These are phyloP conservation scores for Cytospora chrysosperma DNA, from an alignment of 2,329 filamentous ascomycete genomes.

Conservation along the genomic window DNA sequence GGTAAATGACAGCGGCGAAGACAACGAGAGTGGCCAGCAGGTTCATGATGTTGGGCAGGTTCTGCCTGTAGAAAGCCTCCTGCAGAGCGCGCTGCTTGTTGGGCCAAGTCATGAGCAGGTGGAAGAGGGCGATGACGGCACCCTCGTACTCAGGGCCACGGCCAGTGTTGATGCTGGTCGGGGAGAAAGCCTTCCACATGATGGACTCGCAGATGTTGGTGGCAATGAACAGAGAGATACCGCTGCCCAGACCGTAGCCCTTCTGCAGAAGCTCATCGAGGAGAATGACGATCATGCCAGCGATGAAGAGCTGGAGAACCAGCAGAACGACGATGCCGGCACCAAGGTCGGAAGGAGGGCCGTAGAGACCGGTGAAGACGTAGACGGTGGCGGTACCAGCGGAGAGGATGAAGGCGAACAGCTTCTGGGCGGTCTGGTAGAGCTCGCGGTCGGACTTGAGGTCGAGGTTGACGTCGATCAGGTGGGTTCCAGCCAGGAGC, in stretches of 20 bases:
- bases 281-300: constrained; percentile 97
- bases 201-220: constrained; percentile 99
- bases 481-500: constrained; percentile 97
- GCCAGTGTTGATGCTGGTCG: constrained; percentile 98
- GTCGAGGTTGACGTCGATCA: constrained; percentile 99
- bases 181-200: constrained; percentile 99
- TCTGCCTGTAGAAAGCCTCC: constrained; percentile 99
- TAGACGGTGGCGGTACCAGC: constrained; percentile 98
- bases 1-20: constrained; percentile 98
- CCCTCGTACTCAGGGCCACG: constrained; percentile 99
- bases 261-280: constrained; percentile 99
- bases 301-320: constrained; percentile 95
- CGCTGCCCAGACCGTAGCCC: constrained; percentile 96
- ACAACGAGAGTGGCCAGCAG: constrained; percentile 87
- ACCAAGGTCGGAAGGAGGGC: constrained; percentile 92
- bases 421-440: constrained; percentile 99
- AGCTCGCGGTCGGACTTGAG: constrained; percentile 99
- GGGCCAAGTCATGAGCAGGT: constrained; percentile 96
- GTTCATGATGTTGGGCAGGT: constrained; percentile 99
- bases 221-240: constrained; percentile 98
- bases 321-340: constrained; percentile 97
- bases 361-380: constrained; percentile 97
- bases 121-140: constrained; percentile 95
- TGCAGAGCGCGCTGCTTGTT: constrained; percentile 98
- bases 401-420: constrained; percentile 95